These are phyloP conservation scores for Barnettozyma siamensis DNA, from an alignment of 805 yeast species.

Conservation along the genomic window DNA sequence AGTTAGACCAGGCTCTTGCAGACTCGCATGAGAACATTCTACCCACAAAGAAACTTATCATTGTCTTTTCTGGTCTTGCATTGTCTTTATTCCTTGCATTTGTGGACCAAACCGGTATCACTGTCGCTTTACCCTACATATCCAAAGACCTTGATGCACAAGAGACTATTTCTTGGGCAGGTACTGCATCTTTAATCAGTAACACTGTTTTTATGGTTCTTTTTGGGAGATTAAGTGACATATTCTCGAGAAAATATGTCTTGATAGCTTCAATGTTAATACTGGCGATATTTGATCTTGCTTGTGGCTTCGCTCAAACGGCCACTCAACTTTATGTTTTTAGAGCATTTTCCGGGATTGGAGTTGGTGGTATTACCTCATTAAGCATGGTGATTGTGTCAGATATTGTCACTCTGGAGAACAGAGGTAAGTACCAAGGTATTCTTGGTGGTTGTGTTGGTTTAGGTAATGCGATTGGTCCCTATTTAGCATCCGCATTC, in stretches of 20 bases:
- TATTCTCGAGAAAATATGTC: conserved; percentile 45
- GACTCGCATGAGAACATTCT: conserved; percentile 21
- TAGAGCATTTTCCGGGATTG: conserved; percentile 52
- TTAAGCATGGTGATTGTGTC: conserved; percentile 47
- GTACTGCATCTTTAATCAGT: conserved; percentile 46
- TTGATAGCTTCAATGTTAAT: conserved; percentile 35
- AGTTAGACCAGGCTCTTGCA: conserved; percentile 23
- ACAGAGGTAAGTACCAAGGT: conserved; percentile 55
- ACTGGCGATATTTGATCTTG: conserved; percentile 39
- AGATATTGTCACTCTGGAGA: conserved; percentile 46
- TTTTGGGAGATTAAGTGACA: conserved; percentile 49
- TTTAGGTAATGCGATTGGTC: conserved; percentile 40
- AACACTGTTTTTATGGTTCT: conserved; percentile 47
- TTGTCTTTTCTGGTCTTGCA: conserved; percentile 7
- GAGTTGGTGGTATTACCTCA: conserved; percentile 48
- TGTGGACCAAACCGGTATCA: conserved; percentile 10
- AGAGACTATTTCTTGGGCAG: conserved; percentile 52
- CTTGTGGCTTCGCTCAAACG: conserved; percentile 46
- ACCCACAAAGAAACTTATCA: conserved; percentile 4
- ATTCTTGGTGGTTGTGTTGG: conserved; percentile 46
- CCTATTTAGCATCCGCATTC: conserved; percentile 37
- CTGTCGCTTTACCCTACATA: conserved; percentile 31
- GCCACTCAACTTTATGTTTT: conserved; percentile 45
- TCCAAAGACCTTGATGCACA: conserved; percentile 42
- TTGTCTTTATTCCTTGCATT: conserved; percentile 7